Evolutionary conservation across 2,329 filamentous ascomycete species (phyloP), one percentile per base, ranked within the genome.

Genomic region (Zopfia rhizophila): DNA sequence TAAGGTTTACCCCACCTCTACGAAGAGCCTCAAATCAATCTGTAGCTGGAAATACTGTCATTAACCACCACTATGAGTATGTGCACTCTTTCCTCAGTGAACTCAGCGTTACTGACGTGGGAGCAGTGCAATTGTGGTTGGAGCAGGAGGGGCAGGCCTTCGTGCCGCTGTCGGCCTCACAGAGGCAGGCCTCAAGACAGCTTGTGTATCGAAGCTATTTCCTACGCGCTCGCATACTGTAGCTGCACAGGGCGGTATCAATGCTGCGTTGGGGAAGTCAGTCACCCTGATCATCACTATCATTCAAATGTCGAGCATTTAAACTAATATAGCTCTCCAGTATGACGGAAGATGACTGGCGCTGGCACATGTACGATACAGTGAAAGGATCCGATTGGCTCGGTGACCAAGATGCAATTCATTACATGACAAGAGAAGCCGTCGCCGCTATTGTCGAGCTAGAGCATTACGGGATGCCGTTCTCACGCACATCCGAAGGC

Each of bases 181-280:
- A 22, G 83, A 86, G 72, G 80, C 82, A 54, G 83, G 83, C 7
- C 79, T 86, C 61, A 83, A 86, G 57, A 86, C 83, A 49, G 83
- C 83, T 51, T 86, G 83, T 72, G 78, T 87, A 53, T 82, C 81
- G 21, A 86, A 86, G 65, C 74, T 86, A 23, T 86, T 86, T 66
- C 82, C 82, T 22, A 86, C 84, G 13, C 75, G 84, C 71, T 82
- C 78, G 57, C 83, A 86, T 69, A 87, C 83, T 8, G 84, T 86
- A 47, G 84, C 84, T n/a, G 84, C 84, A 17, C 84, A 87, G 69
- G 83, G 84, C 53, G 84, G 84, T 53, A 86, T 86, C 63, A 83
- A 83, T 63, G 81, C 80, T 7, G 80, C 80, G 3, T 67, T 83
- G 12, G 81, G 79, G 54, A 81, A 82, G 53, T 52, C 36, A 3